These are phyloP conservation scores for Eryngium alpinum DNA, from an alignment of 140 eudicot species.

Conservation along the genomic window DNA sequence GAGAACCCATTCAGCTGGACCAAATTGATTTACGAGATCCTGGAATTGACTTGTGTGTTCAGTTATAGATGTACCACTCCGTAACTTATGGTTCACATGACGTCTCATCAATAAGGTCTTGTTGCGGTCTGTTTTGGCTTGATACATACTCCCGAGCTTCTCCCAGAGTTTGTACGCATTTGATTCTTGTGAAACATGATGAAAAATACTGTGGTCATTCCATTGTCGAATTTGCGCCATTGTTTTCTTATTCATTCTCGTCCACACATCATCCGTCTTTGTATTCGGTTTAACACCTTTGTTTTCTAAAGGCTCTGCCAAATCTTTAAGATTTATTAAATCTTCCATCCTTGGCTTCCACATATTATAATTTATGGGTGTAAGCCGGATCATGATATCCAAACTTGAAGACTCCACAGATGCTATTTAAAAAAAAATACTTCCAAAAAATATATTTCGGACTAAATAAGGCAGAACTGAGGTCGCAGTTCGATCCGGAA, in stretches of 20 bases:
- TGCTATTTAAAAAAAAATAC: no score
- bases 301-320: not conserved
- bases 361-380: not conserved
- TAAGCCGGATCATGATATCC: not conserved
- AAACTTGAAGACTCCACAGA: no score
- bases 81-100: constrained; percentile 7
- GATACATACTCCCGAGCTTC: constrained; percentile 1
- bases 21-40: not conserved
- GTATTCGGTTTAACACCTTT: not conserved
- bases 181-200: constrained; percentile 10
- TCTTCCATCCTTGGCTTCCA: not conserved
- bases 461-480: no score
- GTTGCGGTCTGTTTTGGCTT: not conserved
- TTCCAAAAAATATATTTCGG: no score
- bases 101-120: not conserved
- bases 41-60: constrained; percentile 8
- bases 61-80: not conserved
- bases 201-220: not conserved
- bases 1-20: not conserved
- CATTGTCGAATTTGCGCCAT: not conserved
- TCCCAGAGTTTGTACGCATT: not conserved
- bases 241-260: not conserved
- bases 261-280: not conserved
- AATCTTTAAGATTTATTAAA: not conserved
- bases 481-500: no score